Evolutionary conservation across 2,329 filamentous ascomycete species (phyloP).

Genomic region (Talaromyces rugulosus): DNA sequence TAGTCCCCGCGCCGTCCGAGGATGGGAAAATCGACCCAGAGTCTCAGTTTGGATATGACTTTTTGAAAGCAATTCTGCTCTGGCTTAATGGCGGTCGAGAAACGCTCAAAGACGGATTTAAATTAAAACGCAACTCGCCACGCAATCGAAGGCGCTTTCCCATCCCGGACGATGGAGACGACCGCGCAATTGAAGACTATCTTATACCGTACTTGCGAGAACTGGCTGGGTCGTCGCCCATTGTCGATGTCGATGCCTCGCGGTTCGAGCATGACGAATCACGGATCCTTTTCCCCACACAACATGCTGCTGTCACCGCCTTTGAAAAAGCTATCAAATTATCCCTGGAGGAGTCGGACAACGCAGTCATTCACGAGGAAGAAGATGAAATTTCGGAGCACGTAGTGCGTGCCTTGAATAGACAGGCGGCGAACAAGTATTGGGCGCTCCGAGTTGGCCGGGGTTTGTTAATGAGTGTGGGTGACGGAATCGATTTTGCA

Average conservation of each 20-base stretch:
- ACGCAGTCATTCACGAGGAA: slow-evolving; percentile 21
- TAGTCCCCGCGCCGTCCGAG: slow-evolving; percentile 45
- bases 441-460: slow-evolving; percentile 60
- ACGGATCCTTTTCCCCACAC: slow-evolving; percentile 49
- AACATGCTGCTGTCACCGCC: slow-evolving; percentile 53
- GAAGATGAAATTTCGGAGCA: slow-evolving; percentile 17
- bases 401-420: slow-evolving; percentile 29
- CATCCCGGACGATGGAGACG: slow-evolving; percentile 46
- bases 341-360: slow-evolving; percentile 49
- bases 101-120: slow-evolving; percentile 55
- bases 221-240: slow-evolving; percentile 46
- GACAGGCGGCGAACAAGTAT: slow-evolving; percentile 38
- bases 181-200: slow-evolving; percentile 52
- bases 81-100: slow-evolving; percentile 59
- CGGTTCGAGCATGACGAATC: slow-evolving; percentile 55
- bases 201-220: slow-evolving; percentile 58
- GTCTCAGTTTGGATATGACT: slow-evolving; percentile 60
- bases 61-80: slow-evolving; percentile 59
- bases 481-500: slow-evolving; percentile 52
- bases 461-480: slow-evolving; percentile 56
- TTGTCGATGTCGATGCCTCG: slow-evolving; percentile 56
- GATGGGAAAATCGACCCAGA: slow-evolving; percentile 33
- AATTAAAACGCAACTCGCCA: slow-evolving; percentile 38
- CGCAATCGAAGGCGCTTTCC: slow-evolving; percentile 47
- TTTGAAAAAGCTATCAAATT: slow-evolving; percentile 53